Evolutionary conservation across 2,329 filamentous ascomycete genomes (phyloP), one percentile per base, ranked within the genome.

Genomic region (Aspergillus tanneri): DNA sequence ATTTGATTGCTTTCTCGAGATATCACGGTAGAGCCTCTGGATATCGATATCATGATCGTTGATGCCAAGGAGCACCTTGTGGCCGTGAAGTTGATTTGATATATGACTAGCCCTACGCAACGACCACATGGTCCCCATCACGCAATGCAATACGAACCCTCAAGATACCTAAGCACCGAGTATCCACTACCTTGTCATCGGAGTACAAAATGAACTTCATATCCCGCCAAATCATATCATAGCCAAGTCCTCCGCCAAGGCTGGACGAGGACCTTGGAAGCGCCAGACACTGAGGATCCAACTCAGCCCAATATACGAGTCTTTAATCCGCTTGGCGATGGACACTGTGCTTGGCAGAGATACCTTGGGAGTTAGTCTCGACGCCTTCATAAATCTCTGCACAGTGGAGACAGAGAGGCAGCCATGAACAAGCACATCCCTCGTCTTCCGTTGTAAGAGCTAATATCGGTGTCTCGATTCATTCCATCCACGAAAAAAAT

Each of bases 261-360:
- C 22, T 39, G 24, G 25, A 22, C 25, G 36, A 50, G 60, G 53
- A 60, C 59, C 54, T 61, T 57, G 58, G 38, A 43, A 47, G 58
- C 46, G 25, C 37, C 23, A 40, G 39, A 41, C 39, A 4, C 23
- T 10, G 25, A 23, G 12, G 21, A 23, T 9, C n/a, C 10, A 16
- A n/a, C 37, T 25, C 24, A 16, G 16, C 6, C 5, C 21, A 9
- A 11, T 14, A 18, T 10, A 37, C 40, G 24, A 43, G 24, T 7
- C 25, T 19, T 19, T 25, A 46, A 32, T 39, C n/a, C n/a, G n/a
- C n/a, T n/a, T n/a, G n/a, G n/a, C n/a, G n/a, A n/a, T n/a, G n/a
- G n/a, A n/a, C n/a, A n/a, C n/a, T n/a, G 16, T 16, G 14, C 60
- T 63, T 63, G 58, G 60, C 60, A 25, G 27, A 47, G 47, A 46